Conservation (phyloP, 495 filamentous ascomycete species). For the Clavariopsis aquatica region DNA sequence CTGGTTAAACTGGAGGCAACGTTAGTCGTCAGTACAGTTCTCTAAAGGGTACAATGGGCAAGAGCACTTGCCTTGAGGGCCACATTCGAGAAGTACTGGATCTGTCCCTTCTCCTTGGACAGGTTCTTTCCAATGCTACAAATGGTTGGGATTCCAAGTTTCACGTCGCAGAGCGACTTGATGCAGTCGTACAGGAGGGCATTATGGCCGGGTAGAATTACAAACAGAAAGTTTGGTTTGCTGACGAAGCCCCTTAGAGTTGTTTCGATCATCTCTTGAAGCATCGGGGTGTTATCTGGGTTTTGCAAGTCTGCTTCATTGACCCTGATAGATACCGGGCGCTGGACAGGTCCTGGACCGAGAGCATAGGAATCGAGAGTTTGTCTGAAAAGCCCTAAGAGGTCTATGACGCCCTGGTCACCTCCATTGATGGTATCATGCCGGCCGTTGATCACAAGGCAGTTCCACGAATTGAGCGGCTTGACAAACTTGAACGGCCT, state of each 20-base stretch:
- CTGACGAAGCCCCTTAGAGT: constrained; percentile 6
- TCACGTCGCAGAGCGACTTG: constrained; percentile 67
- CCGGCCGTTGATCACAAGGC: constrained; percentile 31
- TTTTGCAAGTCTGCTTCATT: constrained; percentile 9
- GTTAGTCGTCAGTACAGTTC: not conserved
- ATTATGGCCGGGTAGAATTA: constrained; percentile 59
- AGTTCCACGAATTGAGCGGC: constrained; percentile 25
- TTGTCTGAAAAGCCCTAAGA: constrained; percentile 19
- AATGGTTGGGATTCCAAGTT: constrained; percentile 64
- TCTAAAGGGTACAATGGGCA: not conserved
- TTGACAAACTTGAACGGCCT: constrained; percentile 26
- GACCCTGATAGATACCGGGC: not conserved
- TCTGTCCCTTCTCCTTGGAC: constrained; percentile 41
- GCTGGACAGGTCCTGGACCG: constrained; percentile 17
- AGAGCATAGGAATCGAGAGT: constrained; percentile 26
- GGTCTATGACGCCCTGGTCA: not conserved
- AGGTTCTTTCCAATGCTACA: constrained; percentile 60
- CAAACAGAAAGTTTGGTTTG: constrained; percentile 57
- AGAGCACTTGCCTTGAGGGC: constrained; percentile 57
- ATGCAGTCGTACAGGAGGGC: constrained; percentile 63
- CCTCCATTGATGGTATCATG: constrained; percentile 16
- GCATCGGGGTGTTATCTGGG: not conserved
- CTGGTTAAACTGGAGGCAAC: constrained; percentile 62
- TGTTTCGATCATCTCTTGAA: not conserved
- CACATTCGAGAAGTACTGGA: constrained; percentile 71